Evolutionary conservation across 768 basidiomycete genomes (phyloP).

Genomic region (Boletus tylopilopsis): DNA sequence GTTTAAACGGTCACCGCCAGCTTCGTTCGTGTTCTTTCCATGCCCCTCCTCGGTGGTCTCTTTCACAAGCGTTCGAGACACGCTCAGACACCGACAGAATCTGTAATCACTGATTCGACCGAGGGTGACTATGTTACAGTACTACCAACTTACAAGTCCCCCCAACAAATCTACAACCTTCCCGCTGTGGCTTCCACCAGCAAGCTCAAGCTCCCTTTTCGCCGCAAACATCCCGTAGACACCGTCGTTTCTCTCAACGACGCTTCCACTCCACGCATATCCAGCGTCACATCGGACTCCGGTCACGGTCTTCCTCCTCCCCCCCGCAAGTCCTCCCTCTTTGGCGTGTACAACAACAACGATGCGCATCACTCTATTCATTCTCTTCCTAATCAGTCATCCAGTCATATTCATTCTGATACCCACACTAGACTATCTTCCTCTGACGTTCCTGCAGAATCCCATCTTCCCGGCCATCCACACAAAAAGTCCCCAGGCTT

Average conservation of each 20-base stretch:
- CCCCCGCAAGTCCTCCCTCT: slow-evolving; percentile 61
- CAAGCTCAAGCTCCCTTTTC: slow-evolving; percentile 44
- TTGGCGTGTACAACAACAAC: slow-evolving; percentile 45
- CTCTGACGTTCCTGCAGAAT: slow-evolving; percentile 7
- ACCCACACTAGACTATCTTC: slow-evolving; percentile 17
- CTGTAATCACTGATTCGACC: slow-evolving; percentile 16
- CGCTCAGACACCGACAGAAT: slow-evolving; percentile 5
- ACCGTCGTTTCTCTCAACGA: slow-evolving; percentile 20
- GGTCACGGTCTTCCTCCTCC: slow-evolving; percentile 49
- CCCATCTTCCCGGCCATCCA: slow-evolving; percentile 11
- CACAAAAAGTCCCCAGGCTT: slow-evolving; percentile 35
- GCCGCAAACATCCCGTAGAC: slow-evolving; percentile 28
- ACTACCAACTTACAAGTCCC: slow-evolving; percentile 21
- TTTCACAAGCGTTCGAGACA: slow-evolving; percentile 21
- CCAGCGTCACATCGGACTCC: slow-evolving; percentile 40
- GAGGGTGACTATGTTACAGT: slow-evolving; percentile 37
- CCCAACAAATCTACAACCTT: slow-evolving; percentile 21
- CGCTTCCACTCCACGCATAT: slow-evolving; percentile 32
- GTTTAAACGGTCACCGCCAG: slow-evolving; percentile 1
- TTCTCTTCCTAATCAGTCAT: slow-evolving; percentile 52
- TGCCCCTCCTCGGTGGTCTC: slow-evolving; percentile 29
- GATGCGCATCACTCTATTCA: slow-evolving; percentile 50
- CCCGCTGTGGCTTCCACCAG: slow-evolving; percentile 35
- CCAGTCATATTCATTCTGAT: slow-evolving; percentile 16
- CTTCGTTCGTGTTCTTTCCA: slow-evolving; percentile 2